A percentile compares a stretch with the other conserved stretches of the same genome.
Evolutionary conservation across 805 yeast genomes (phyloP).

Genomic region (Saturnispora bothae): DNA sequence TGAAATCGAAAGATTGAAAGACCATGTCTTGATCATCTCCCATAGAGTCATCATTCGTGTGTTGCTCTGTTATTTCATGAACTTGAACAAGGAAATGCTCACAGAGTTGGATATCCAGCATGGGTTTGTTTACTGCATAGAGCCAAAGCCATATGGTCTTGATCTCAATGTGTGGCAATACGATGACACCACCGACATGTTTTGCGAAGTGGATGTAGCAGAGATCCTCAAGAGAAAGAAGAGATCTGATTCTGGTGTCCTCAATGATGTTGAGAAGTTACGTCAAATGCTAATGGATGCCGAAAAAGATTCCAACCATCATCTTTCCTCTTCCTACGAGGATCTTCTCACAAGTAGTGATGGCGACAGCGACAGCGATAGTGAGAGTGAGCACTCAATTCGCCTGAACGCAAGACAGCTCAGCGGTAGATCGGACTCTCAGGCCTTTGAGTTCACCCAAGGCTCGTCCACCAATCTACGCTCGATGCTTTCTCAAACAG

Average conservation of each 20-base stretch:
- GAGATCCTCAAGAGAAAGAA: slow-evolving; percentile 27
- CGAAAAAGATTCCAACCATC: slow-evolving; percentile 5
- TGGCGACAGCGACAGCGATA: slow-evolving; percentile 2
- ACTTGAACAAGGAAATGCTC: slow-evolving; percentile 27
- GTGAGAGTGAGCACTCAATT: slow-evolving; percentile 5
- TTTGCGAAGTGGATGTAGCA: slow-evolving; percentile 29
- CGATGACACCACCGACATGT: slow-evolving; percentile 26
- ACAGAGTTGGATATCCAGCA: slow-evolving; percentile 30
- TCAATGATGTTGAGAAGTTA: slow-evolving; percentile 13
- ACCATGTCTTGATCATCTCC: slow-evolving; percentile 27
- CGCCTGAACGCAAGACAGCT: slow-evolving; percentile 9
- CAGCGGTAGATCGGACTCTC: slow-evolving; percentile 23
- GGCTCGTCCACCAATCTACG: slow-evolving; percentile 3
- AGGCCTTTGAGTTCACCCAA: slow-evolving; percentile 22
- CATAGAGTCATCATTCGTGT: slow-evolving; percentile 29
- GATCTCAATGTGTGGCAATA: slow-evolving; percentile 30
- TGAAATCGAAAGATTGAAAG: slow-evolving; percentile 27
- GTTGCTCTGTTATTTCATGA: slow-evolving; percentile 29
- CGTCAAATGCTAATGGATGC: slow-evolving; percentile 9
- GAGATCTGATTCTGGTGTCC: slow-evolving; percentile 20
- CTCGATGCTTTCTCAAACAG: slow-evolving; percentile 3
- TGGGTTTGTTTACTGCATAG: slow-evolving; percentile 27
- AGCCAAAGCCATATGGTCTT: slow-evolving; percentile 31
- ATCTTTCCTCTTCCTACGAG: slow-evolving; percentile 12
- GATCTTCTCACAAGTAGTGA: slow-evolving; percentile 12